Conservation (phyloP, 176 grass and related monocot genomes). For the Stipa capillata region DNA sequence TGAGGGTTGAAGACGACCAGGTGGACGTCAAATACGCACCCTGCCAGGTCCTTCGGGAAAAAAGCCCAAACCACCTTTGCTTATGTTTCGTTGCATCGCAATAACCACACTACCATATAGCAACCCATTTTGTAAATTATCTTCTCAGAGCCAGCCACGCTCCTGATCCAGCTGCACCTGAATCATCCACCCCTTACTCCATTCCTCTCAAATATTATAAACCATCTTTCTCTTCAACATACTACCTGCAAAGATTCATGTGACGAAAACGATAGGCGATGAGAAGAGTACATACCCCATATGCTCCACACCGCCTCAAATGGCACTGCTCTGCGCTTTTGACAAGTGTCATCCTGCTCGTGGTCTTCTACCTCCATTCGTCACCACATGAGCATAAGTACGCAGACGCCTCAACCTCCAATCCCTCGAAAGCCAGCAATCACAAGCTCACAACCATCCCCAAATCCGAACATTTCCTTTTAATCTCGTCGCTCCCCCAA, state of each 20-base stretch:
- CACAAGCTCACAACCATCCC: neutral
- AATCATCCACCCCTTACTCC: neutral
- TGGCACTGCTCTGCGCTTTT: neutral
- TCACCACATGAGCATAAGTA: slow-evolving; percentile 15
- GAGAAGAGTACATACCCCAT: neutral
- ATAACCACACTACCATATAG: neutral
- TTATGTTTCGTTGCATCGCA: no score
- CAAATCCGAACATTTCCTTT: slow-evolving; percentile 8
- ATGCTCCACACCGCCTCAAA: neutral
- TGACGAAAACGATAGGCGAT: slow-evolving; percentile 27
- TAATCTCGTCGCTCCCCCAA: neutral
- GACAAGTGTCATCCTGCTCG: slow-evolving; percentile 25
- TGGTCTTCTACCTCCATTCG: neutral
- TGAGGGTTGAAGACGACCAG: no score
- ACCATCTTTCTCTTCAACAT: neutral
- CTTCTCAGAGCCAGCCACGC: neutral
- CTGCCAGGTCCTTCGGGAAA: no score
- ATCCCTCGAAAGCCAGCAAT: neutral
- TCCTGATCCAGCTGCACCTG: neutral
- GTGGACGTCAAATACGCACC: no score
- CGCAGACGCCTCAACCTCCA: slow-evolving; percentile 12
- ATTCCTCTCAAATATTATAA: neutral
- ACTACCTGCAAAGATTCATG: slow-evolving; percentile 18
- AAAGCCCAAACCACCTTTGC: no score
- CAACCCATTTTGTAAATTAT: neutral